phyloP scores from a whole-genome alignment of 2,329 filamentous ascomycete genomes.

The Neonectria neomacrospora region DNA sequence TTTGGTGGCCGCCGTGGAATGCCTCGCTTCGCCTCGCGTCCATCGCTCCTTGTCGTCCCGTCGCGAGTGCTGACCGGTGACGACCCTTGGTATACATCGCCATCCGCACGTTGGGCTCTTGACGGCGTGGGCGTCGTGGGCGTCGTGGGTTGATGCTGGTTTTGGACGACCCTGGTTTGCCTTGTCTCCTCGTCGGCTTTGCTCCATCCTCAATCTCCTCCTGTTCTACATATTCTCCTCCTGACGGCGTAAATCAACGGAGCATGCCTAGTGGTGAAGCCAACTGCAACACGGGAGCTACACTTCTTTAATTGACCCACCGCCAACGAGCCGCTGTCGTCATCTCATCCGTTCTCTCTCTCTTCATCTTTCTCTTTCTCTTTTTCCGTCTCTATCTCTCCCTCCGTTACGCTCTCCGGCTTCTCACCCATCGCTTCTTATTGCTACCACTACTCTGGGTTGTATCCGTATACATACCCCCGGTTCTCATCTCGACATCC shows the following conservation, averaged over 20 bases:
- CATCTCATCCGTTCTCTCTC: conserved; percentile 15
- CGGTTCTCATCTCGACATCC: background rate
- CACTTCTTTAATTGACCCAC: conserved; percentile 25
- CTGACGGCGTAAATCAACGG: conserved; percentile 21
- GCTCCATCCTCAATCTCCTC: conserved; percentile 5
- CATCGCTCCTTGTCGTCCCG: conserved; percentile 2
- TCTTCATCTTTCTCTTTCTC: background rate
- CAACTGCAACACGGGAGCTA: conserved; percentile 20
- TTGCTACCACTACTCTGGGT: background rate
- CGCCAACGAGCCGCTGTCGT: conserved; percentile 17
- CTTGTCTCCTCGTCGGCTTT: conserved; percentile 14
- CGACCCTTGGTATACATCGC: background rate
- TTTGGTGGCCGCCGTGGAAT: background rate
- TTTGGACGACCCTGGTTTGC: background rate
- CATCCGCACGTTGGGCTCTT: background rate
- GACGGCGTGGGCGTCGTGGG: background rate
- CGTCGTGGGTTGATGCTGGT: background rate
- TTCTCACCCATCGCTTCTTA: background rate
- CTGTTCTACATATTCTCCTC: background rate
- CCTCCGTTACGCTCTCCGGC: background rate
- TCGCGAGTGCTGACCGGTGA: background rate
- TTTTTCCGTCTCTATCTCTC: background rate
- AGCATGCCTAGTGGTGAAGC: conserved; percentile 25
- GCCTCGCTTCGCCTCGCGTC: conserved; percentile 3
- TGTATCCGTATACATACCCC: background rate